Evolutionary conservation across 176 grass and related monocot species (phyloP), one percentile per base, ranked within the genome.

Genomic region (Cymbopogon citratus): DNA sequence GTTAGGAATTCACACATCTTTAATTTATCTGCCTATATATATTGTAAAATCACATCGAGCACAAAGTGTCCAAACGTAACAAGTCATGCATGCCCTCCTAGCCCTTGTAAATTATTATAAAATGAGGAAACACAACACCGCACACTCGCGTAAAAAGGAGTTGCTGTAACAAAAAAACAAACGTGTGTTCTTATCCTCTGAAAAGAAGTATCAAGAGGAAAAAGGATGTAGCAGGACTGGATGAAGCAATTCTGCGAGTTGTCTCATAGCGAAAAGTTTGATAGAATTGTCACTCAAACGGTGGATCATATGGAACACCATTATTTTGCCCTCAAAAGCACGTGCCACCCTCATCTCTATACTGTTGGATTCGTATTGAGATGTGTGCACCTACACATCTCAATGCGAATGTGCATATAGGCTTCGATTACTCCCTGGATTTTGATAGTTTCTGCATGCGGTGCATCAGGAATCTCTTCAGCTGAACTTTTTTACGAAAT

Each of bases 361-460:
- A n/a, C n/a, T n/a, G n/a, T n/a, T n/a, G n/a, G n/a, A n/a, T n/a
- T n/a, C n/a, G n/a, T n/a, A n/a, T n/a, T n/a, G n/a, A n/a, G n/a
- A n/a, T n/a, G n/a, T n/a, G n/a, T n/a, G n/a, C n/a, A n/a, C n/a
- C n/a, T n/a, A n/a, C n/a, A n/a, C n/a, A n/a, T n/a, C n/a, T n/a
- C n/a, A n/a, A n/a, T n/a, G n/a, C n/a, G n/a, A n/a, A n/a, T n/a
- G 19, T 1, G 9, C 26, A 7, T 46, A 43, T 43, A 71, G 79
- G 69, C 69, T 75, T 84, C 41, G 84, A 83, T 83, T 85, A 57
- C 57, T 65, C 14, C 71, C 19, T 76, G 71, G 64, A 89, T 76
- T 76, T 61, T 61, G 64, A 41, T 3, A 31, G 51, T 39, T 66
- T 78, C 6, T 23, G 49, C 44, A 46, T 57, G 51, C n/a, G n/a